phyloP scores from a whole-genome alignment of 2,329 filamentous ascomycete genomes.

The Apiospora koreana region DNA sequence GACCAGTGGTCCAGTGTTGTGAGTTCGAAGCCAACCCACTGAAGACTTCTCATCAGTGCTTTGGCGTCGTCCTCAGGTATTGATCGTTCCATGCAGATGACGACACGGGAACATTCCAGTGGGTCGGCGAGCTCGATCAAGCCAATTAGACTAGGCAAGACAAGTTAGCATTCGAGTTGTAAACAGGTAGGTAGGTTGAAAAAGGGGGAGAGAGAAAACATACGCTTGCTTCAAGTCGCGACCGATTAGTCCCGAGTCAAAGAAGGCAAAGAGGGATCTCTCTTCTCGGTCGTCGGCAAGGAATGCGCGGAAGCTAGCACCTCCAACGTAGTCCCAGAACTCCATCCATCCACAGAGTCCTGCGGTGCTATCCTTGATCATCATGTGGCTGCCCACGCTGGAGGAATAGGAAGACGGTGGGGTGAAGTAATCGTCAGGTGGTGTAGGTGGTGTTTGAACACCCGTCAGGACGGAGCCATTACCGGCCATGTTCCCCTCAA shows the following conservation, averaged over 20 bases:
- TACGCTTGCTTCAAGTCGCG: constrained; percentile 87
- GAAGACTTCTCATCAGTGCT: constrained; percentile 75
- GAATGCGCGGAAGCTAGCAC: constrained; percentile 84
- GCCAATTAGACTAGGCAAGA: constrained; percentile 68
- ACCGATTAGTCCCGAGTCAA: constrained; percentile 69
- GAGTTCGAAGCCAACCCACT: constrained; percentile 91
- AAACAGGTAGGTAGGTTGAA: constrained; percentile 14
- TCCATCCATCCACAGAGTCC: constrained; percentile 68
- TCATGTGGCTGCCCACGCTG: constrained; percentile 29
- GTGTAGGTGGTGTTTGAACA: constrained; percentile 59
- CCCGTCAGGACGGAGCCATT: constrained; percentile 85
- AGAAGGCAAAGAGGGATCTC: constrained; percentile 85
- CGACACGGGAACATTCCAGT: constrained; percentile 74
- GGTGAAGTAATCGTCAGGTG: constrained; percentile 47
- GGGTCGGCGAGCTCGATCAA: constrained; percentile 86
- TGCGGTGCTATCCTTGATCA: constrained; percentile 21
- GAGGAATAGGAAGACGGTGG: constrained; percentile 38
- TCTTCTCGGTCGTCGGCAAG: constrained; percentile 69
- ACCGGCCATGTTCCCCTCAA: constrained; percentile 81
- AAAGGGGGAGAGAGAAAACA: constrained; percentile 35
- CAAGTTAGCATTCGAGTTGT: constrained; percentile 38
- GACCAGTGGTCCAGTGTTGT: constrained; percentile 79
- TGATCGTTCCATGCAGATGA: constrained; percentile 78
- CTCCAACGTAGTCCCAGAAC: constrained; percentile 83
- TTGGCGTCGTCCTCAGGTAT: constrained; percentile 63